phyloP scores from a whole-genome alignment of 78 protist genomes.

The Chrysochromulina tobinii region DNA sequence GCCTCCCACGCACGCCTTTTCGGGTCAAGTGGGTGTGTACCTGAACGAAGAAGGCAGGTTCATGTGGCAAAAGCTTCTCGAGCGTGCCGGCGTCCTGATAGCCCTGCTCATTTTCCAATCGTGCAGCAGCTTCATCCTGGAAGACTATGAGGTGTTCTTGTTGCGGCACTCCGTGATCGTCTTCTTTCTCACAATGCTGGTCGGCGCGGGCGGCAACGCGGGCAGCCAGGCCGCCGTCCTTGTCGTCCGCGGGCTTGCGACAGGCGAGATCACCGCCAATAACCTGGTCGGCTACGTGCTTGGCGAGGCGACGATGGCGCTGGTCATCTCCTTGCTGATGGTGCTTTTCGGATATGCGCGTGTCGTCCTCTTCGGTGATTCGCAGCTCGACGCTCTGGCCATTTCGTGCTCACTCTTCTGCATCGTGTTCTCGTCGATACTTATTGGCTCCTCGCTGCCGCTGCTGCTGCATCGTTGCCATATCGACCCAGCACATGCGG shows the following conservation, averaged over 20 bases:
- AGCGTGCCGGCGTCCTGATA: neutral
- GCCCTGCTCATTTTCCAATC: constrained; percentile 40
- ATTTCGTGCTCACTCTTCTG: neutral
- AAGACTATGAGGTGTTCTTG: constrained; percentile 19
- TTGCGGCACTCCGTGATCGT: constrained; percentile 20
- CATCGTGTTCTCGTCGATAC: constrained; percentile 12
- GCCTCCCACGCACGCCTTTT: too few relatives aligned
- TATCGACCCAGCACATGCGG: constrained; percentile 42
- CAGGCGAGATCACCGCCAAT: neutral
- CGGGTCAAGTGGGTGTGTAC: too few relatives aligned
- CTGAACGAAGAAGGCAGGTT: too few relatives aligned
- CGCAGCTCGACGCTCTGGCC: neutral
- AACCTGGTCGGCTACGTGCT: neutral
- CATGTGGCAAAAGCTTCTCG: too few relatives aligned
- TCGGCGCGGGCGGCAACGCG: constrained; percentile 60
- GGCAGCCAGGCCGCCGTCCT: constrained; percentile 45
- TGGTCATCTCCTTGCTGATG: neutral
- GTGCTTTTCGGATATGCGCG: neutral
- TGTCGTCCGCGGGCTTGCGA: constrained; percentile 5
- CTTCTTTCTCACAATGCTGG: constrained; percentile 49
- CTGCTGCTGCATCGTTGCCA: neutral
- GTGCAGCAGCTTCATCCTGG: constrained; percentile 12
- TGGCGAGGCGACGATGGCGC: neutral
- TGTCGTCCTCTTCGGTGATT: neutral
- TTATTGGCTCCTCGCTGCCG: constrained; percentile 41